Evolutionary conservation across 78 protist species (phyloP), one percentile per base, ranked within the genome.

Genomic region (Dictyostelium citrinum): DNA sequence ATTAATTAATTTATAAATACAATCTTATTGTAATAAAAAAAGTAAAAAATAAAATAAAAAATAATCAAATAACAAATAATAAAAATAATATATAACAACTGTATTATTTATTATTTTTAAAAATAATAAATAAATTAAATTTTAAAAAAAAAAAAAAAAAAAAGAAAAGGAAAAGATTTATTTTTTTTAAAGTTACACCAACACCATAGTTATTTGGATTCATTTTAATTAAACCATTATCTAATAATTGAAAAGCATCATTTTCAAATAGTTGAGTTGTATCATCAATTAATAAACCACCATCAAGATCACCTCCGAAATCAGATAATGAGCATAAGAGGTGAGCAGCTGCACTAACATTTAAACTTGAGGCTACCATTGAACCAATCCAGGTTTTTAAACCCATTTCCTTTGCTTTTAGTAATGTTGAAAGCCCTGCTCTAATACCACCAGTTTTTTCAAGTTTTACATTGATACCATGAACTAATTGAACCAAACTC

Each of bases 381-480:
- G 70, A 88, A 39, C 93, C 93, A 27, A 88, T 45, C 93, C 93
- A 88, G 33, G 72, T 64, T 43, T 27, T 11, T 35, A 88, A 49
- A 1, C 41, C 41, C 35, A 39, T 12, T 37, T 88, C 71, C 35
- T 78, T 58, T 9, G 93, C 93, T 46, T 88, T 61, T 24, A 39
- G 12, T 35, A 88, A 8, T 39, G 93, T 82, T 31, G 72, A 31
- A 31, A 88, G 12, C 9, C 81, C 84, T 33, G 35, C 27, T 78
- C 93, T 88, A 45, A 88, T 33, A 33, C 93, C 93, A 35, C 93
- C 93, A 11, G 93, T 46, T 37, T 88, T 88, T 27, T 88, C 93
- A 10, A 88, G 49, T 78, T 88, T 88, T 16, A 88, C 41, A 78
- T 88, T 88, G 1, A 88, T 85, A 68, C 93, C 93, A 78, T 88